Base-by-base conservation (phyloP, 306 rosid species). In the Prunus campanulata region DNA sequence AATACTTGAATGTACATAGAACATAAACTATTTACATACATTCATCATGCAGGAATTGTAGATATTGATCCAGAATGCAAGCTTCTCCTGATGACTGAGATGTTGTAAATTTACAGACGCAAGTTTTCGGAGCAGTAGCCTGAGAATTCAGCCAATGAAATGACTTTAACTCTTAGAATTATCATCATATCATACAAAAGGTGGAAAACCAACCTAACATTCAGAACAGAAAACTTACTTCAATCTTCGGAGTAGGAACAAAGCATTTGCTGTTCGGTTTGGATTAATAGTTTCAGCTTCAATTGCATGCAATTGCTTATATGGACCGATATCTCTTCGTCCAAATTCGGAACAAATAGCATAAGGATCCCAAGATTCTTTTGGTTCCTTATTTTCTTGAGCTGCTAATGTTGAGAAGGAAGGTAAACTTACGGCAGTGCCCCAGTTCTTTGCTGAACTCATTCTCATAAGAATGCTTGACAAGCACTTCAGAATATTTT, bases 31-130 rank as follows among this genome's bases (percentile, higher is more conserved):
- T 12, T 60, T 56, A 83, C 80, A 32, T 83, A 95, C 99, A 80
- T 92, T 92, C 91, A 92, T 92, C 97, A 90, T 87, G 89, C 97
- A 92, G 35, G 99, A 89, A 86, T 95, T 95, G 78, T 92, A 92
- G 74, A 86, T 84, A 87, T 95, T 95, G 84, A 95, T 92, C 97
- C 99, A 95, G 82, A 95, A 95, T 3, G 99, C 97, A 70, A 95
- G 97, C 83, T 95, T 92, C 87, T 92, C 97, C 80, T 92, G 99
- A 80, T 89, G 96, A 20, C 79, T 84, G 72, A 89, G 99, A 54
- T 67, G 81, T 76, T 86, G 84, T 68, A 95, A 81, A 79, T 87
- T 89, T 80, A 86, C 96, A 44, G 92, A 80, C 56, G 90, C 90
- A 79, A 95, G 89, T 87, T 89, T 92, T 80, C 93, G 87, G 2